Base-by-base conservation (phyloP, 2,329 filamentous ascomycete genomes). In the Periglandula ipomoeae region DNA sequence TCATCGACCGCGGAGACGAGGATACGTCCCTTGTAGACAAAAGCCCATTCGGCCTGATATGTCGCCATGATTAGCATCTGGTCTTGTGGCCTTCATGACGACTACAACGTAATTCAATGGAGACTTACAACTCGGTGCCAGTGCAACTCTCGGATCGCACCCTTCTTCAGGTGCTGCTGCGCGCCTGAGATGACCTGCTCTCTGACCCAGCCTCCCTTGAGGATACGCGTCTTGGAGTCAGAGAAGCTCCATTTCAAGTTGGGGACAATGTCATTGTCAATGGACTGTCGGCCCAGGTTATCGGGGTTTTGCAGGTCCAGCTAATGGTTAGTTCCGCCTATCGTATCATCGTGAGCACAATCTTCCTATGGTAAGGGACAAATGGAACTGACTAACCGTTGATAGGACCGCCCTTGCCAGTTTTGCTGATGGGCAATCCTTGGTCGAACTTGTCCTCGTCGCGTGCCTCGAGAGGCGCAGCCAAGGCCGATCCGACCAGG, bases 171-270 rank as follows among this genome's bases (percentile, higher is more conserved):
- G 63, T 86, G 82, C 63, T 84, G 80, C 61, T 87, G 82, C 1
- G 82, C 83, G 4, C 74, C 81, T 1, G 83, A 70, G 55, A 87
- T 83, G 53, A 84, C 78, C 57, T 85, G 81, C 62, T 84, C 76
- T 22, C 82, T 72, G 1, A 79, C 75, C 81, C 81, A 86, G 2
- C 83, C 82, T 1, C 82, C 82, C 23, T 74, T 74, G 46, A 81
- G 70, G 32, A 85, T 70, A 22, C 72, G 72, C 1, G 79, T 82
- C 65, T 79, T 81, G 22, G 80, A 84, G 61, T 84, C 78, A 0
- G 80, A 84, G 64, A 86, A 85, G 47, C 78, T 77, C 82, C 82
- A 79, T 60, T 85, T 85, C 55, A 85, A 67, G 58, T 85, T 86
- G 0, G 78, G 77, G 1, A 86, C 81, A 10, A 74, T 66, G 15